Percentiles rank a stretch among this genome's conserved stretches.
phyloP scores from a whole-genome alignment of 2,329 filamentous ascomycete genomes.

The Monilinia fructigena region DNA sequence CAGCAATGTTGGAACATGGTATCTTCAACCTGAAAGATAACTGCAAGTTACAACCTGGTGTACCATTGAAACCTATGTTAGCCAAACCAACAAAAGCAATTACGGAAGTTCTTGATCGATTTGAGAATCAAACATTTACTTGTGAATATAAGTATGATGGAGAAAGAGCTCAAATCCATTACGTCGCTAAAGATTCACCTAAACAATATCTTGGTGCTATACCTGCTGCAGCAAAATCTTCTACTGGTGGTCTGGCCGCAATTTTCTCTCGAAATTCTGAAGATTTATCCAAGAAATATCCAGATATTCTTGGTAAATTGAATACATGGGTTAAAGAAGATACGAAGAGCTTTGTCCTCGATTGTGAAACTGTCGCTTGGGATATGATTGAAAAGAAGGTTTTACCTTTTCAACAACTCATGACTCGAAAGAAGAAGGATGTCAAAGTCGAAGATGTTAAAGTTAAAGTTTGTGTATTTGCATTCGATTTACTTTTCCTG shows the following conservation, averaged over 20 bases:
- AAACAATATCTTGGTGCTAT: conserved; percentile 65
- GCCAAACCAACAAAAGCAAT: conserved; percentile 98
- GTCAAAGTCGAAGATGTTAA: conserved; percentile 95
- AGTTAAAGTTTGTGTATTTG: conserved; percentile 95
- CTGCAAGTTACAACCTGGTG: conserved; percentile 89
- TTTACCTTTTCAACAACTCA: conserved; percentile 93
- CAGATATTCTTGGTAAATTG: conserved; percentile 87
- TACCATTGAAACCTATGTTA: conserved; percentile 97
- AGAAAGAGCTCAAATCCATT: conserved; percentile 97
- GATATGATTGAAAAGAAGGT: conserved; percentile 94
- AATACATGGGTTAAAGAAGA: conserved; percentile 84
- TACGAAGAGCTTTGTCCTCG: conserved; percentile 94
- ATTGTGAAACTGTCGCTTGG: conserved; percentile 98
- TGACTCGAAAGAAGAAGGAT: conserved; percentile 97
- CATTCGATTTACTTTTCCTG: conserved; percentile 90
- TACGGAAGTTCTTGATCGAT: conserved; percentile 93
- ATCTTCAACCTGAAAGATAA: conserved; percentile 78
- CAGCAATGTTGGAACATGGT: conserved; percentile 81
- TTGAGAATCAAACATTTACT: conserved; percentile 92
- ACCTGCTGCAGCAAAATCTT: conserved; percentile 57
- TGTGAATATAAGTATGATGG: conserved; percentile 99
- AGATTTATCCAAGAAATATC: conserved; percentile 95
- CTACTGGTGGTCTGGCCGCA: conserved; percentile 66
- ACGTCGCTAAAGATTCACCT: conserved; percentile 77
- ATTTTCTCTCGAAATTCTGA: conserved; percentile 98